Percentiles rank a stretch among this genome's conserved stretches.
Conservation (phyloP, 768 basidiomycete species). For the Rhodotorula babjevae region DNA sequence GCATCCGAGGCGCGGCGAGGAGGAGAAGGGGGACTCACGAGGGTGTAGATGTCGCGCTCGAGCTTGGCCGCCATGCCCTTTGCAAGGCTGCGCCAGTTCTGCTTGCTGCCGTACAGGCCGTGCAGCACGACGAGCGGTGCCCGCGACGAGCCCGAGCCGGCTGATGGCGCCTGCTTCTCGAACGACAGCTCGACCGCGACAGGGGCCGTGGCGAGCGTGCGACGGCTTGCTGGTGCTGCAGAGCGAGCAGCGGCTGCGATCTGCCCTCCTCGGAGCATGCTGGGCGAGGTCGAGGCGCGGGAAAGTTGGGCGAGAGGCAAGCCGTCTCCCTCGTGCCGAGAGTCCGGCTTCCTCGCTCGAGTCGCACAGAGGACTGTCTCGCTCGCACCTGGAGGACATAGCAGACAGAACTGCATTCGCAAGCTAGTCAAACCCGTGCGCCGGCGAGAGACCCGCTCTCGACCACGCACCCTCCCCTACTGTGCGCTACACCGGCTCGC, state of each 20-base stretch:
- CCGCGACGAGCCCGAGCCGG: background rate
- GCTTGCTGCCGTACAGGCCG: slow-evolving; percentile 56
- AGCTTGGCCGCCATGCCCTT: slow-evolving; percentile 67
- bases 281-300: background rate
- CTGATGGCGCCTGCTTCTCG: slow-evolving; percentile 12
- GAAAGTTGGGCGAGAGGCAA: too few relatives aligned
- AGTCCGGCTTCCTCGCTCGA: too few relatives aligned
- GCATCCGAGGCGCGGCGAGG: background rate
- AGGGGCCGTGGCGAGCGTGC: background rate
- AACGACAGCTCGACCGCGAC: slow-evolving; percentile 15
- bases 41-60: slow-evolving; percentile 63
- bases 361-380: too few relatives aligned
- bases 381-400: too few relatives aligned
- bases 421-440: too few relatives aligned
- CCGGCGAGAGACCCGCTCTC: too few relatives aligned
- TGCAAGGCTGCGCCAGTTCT: slow-evolving; percentile 79
- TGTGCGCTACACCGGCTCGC: too few relatives aligned
- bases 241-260: background rate
- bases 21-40: slow-evolving; percentile 51
- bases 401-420: too few relatives aligned
- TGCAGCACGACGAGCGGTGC: slow-evolving; percentile 42
- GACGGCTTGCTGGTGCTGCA: background rate
- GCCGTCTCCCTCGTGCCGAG: too few relatives aligned
- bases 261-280: background rate
- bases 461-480: too few relatives aligned